Conservation (phyloP, 768 basidiomycete genomes). For the Pseudohyphozyma bogoriensis region DNA sequence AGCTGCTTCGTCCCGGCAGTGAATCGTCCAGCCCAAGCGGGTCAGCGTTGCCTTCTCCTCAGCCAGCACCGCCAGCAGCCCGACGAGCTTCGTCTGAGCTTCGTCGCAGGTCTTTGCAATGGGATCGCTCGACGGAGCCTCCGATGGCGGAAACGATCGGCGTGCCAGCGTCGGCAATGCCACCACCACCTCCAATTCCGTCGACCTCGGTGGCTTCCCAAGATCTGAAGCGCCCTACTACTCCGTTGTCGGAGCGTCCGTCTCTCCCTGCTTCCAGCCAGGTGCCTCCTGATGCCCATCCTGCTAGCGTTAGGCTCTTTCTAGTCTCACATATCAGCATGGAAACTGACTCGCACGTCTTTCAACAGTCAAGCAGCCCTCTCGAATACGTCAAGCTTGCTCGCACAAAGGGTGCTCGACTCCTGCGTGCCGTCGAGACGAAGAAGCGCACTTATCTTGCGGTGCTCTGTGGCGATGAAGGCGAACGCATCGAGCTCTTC, state of each 20-base stretch:
- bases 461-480: slow-evolving; percentile 82
- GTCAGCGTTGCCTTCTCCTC: not conserved
- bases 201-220: not conserved
- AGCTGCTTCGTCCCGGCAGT: too few species aligned
- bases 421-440: slow-evolving; percentile 81
- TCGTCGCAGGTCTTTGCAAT: not conserved
- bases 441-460: slow-evolving; percentile 88
- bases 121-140: not conserved
- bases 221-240: slow-evolving; percentile 4
- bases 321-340: not conserved
- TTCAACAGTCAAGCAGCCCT: slow-evolving; percentile 46
- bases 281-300: slow-evolving; percentile 3
- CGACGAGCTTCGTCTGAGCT: not conserved
- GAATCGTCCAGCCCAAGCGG: not conserved
- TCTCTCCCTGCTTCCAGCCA: slow-evolving; percentile 1
- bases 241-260: not conserved
- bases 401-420: slow-evolving; percentile 71
- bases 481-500: slow-evolving; percentile 87
- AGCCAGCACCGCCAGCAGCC: not conserved
- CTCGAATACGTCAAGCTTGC: slow-evolving; percentile 87
- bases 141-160: not conserved
- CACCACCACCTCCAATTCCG: not conserved
- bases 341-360: not conserved
- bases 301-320: not conserved
- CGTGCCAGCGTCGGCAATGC: not conserved